Evolutionary conservation across 2,329 filamentous ascomycete genomes (phyloP), one percentile per base, ranked within the genome.

Genomic region (Colletotrichum costaricense): DNA sequence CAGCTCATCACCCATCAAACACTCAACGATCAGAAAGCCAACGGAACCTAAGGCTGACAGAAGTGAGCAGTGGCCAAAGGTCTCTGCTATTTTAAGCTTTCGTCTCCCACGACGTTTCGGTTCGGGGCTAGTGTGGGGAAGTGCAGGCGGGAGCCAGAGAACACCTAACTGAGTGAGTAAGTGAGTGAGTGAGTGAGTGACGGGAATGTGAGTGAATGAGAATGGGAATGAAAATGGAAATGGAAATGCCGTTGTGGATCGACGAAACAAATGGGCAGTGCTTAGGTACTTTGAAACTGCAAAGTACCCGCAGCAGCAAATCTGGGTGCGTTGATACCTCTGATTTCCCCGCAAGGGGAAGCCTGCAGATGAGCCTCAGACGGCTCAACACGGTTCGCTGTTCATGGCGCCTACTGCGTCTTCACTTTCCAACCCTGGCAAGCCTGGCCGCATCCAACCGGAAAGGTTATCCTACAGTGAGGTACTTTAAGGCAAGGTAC

Each of bases 61-160:
- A 42, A 42, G 16, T 19, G 38, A 22, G 42, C 42, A 22, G 11
- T n/a, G 42, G 5, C 42, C 42, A 49, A 28, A 42, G 22, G 24
- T 12, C 38, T 54, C 22, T 26, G 49, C 62, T 70, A 68, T 33
- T 63, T 68, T 63, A 68, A 68, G 57, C 28, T 26, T 63, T 19
- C 54, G 16, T 56, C 33, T 49, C 64, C 56, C 64, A 35, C 57
- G 58, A 22, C 64, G 57, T 72, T 68, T 68, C 64, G 69, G 38
- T 68, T 68, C 64, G 69, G 52, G n/a, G 19, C 58, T 38, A 64
- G 54, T 72, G 52, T 57, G 69, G 69, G 30, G 60, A 54, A 28
- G 46, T n/a, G 24, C 42, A 24, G 24, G 16, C 30, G 5, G n/a
- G 33, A 35, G 12, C 58, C n/a, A 11, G 35, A 42, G 22, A 24